These are phyloP conservation scores for Aspergillus versicolor DNA, from an alignment of 2,329 filamentous ascomycete species.

Conservation along the genomic window DNA sequence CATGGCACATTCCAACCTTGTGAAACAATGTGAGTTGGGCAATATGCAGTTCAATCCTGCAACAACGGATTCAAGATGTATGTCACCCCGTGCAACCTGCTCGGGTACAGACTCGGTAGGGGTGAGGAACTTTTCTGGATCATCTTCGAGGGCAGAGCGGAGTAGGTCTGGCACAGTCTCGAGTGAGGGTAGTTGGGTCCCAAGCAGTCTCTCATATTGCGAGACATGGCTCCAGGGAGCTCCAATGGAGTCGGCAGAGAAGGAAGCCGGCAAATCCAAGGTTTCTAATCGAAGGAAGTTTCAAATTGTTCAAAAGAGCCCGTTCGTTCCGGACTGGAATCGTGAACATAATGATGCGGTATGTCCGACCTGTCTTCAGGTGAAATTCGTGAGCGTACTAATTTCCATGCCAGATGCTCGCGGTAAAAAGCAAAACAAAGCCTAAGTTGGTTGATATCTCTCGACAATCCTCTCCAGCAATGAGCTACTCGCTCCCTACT, in stretches of 20 bases:
- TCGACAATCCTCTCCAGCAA: conserved; percentile 33
- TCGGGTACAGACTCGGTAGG: conserved; percentile 14
- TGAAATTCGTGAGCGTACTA: conserved; percentile 21
- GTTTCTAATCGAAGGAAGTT: conserved; percentile 35
- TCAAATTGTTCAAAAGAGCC: conserved; percentile 38
- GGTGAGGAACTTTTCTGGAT: conserved; percentile 16
- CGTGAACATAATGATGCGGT: conserved; percentile 14
- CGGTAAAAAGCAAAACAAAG: conserved; percentile 37
- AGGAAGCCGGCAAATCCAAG: conserved; percentile 23
- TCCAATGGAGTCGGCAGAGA: conserved; percentile 29
- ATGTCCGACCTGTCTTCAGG: conserved; percentile 6
- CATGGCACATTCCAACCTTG: conserved; percentile 33
- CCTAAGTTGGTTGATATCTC: conserved; percentile 41
- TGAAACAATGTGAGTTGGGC: conserved; percentile 27
- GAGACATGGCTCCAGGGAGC: conserved; percentile 40
- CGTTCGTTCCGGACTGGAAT: conserved; percentile 26
- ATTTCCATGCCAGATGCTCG: conserved; percentile 27
- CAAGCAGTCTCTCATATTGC: conserved; percentile 37
- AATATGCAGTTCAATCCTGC: conserved; percentile 15
- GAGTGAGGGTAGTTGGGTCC: conserved; percentile 39
- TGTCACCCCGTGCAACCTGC: conserved; percentile 14
- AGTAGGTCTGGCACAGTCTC: conserved; percentile 35
- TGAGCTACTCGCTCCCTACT: conserved; percentile 25
- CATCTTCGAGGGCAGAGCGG: conserved; percentile 27
- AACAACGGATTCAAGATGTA: conserved; percentile 11